phyloP scores from a whole-genome alignment of 768 basidiomycete genomes.

The Pleurotus pulmonarius region DNA sequence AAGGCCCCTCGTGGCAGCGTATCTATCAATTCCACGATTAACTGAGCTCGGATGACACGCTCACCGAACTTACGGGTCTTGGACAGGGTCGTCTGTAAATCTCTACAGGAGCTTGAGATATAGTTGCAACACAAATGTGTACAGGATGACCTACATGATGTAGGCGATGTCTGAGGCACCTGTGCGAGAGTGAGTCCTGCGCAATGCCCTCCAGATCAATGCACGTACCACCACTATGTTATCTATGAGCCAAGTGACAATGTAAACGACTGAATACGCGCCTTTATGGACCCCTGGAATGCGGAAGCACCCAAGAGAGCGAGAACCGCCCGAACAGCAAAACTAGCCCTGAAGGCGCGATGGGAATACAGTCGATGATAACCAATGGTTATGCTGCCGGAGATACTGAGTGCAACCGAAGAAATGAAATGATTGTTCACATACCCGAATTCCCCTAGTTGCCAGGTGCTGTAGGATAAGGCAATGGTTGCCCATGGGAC shows the following conservation, averaged over 20 bases:
- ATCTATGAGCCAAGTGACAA: neutral
- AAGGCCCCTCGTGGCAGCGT: slow-evolving; percentile 70
- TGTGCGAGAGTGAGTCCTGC: slow-evolving; percentile 14
- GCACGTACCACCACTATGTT: slow-evolving; percentile 48
- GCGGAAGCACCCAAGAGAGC: slow-evolving; percentile 68
- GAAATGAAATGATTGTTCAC: slow-evolving; percentile 15
- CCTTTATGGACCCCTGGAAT: slow-evolving; percentile 80
- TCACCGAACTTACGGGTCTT: slow-evolving; percentile 51
- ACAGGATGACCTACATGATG: slow-evolving; percentile 56
- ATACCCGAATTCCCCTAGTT: slow-evolving; percentile 68
- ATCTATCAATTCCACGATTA: slow-evolving; percentile 32
- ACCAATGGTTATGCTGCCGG: slow-evolving; percentile 61
- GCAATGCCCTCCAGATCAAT: neutral
- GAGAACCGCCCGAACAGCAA: slow-evolving; percentile 52
- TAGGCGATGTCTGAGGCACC: slow-evolving; percentile 70
- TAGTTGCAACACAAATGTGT: neutral
- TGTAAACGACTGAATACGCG: slow-evolving; percentile 18
- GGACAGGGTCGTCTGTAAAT: slow-evolving; percentile 65
- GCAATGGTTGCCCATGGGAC: slow-evolving; percentile 43
- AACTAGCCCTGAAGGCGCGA: slow-evolving; percentile 57
- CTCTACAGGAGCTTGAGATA: slow-evolving; percentile 32
- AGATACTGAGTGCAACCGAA: slow-evolving; percentile 2
- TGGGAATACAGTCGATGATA: slow-evolving; percentile 83
- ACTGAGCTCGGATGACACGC: neutral
- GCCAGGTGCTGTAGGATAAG: slow-evolving; percentile 60